phyloP scores from a whole-genome alignment of 805 yeast species.

The Ogataea henricii region DNA sequence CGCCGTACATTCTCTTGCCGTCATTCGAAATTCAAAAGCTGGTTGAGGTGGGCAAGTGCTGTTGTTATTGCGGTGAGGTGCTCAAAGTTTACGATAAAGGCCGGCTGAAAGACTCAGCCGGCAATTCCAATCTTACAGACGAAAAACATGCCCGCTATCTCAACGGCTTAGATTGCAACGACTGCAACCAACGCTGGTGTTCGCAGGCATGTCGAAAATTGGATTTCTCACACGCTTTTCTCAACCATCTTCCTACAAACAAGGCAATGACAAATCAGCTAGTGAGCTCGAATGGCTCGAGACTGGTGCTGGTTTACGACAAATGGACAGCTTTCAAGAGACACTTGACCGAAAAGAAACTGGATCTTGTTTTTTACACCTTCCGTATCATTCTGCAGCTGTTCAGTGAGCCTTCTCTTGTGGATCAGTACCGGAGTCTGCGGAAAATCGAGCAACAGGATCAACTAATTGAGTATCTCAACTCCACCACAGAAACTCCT shows the following conservation, averaged over 20 bases:
- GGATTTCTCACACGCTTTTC: constrained; percentile 29
- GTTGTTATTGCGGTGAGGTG: constrained; percentile 36
- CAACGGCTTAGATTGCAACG: constrained; percentile 35
- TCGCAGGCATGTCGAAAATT: constrained; percentile 29
- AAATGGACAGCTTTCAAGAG: constrained; percentile 26
- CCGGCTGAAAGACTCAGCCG: constrained; percentile 22
- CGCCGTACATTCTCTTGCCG: constrained; percentile 33
- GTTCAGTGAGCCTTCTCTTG: constrained; percentile 22
- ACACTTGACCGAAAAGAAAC: constrained; percentile 11
- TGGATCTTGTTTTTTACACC: constrained; percentile 24
- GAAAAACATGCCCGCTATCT: constrained; percentile 32
- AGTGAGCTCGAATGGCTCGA: constrained; percentile 11
- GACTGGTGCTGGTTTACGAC: constrained; percentile 24
- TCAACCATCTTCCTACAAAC: constrained; percentile 34
- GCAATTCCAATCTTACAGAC: constrained; percentile 17
- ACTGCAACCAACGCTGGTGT: constrained; percentile 35
- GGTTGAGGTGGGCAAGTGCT: constrained; percentile 34
- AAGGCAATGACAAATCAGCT: constrained; percentile 30
- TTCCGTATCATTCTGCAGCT: constrained; percentile 25
- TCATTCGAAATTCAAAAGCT: constrained; percentile 28
- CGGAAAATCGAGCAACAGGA: constrained; percentile 14
- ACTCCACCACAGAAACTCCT: not conserved
- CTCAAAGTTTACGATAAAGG: constrained; percentile 35
- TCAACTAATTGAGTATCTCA: constrained; percentile 17
- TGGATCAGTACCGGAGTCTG: constrained; percentile 21